Evolutionary conservation across 805 yeast species (phyloP).

Genomic region (Yamadazyma sp.): DNA sequence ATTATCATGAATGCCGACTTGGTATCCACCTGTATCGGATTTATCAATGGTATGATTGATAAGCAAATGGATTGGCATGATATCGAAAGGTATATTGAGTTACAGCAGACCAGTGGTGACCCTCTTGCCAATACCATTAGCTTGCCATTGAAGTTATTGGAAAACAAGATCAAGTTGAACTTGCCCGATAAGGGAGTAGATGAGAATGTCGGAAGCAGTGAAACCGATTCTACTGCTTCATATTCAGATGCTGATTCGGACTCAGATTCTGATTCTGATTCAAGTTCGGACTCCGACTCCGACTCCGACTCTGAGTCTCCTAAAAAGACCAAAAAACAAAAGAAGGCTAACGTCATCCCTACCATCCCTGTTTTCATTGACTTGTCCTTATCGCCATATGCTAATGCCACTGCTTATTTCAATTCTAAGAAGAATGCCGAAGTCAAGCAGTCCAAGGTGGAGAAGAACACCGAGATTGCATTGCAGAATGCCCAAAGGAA

Average conservation of each 20-base stretch:
- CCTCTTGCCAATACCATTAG: slow-evolving; percentile 60
- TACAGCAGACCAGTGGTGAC: slow-evolving; percentile 69
- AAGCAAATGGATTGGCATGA: slow-evolving; percentile 95
- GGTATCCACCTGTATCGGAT: slow-evolving; percentile 68
- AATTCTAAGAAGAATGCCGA: slow-evolving; percentile 73
- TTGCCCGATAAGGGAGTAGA: slow-evolving; percentile 46
- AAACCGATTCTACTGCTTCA: slow-evolving; percentile 23
- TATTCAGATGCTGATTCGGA: slow-evolving; percentile 37
- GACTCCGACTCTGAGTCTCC: slow-evolving; percentile 17
- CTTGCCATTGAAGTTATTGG: slow-evolving; percentile 66
- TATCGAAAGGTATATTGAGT: slow-evolving; percentile 69
- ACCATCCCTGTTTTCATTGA: slow-evolving; percentile 61
- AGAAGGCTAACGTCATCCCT: slow-evolving; percentile 14
- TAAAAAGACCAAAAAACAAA: slow-evolving; percentile 9
- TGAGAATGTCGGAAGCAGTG: slow-evolving; percentile 19
- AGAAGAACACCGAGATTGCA: slow-evolving; percentile 72
- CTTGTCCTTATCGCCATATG: slow-evolving; percentile 72
- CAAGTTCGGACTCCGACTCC: slow-evolving; percentile 15
- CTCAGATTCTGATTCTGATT: slow-evolving; percentile 9
- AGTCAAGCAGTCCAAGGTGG: slow-evolving; percentile 78
- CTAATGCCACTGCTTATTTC: slow-evolving; percentile 83
- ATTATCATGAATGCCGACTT: slow-evolving; percentile 66
- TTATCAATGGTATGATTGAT: slow-evolving; percentile 64
- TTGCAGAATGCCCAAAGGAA: slow-evolving; percentile 79
- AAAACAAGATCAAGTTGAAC: slow-evolving; percentile 60